Conservation (phyloP, 2,329 filamentous ascomycete genomes). For the Trichoderma harzianum region DNA sequence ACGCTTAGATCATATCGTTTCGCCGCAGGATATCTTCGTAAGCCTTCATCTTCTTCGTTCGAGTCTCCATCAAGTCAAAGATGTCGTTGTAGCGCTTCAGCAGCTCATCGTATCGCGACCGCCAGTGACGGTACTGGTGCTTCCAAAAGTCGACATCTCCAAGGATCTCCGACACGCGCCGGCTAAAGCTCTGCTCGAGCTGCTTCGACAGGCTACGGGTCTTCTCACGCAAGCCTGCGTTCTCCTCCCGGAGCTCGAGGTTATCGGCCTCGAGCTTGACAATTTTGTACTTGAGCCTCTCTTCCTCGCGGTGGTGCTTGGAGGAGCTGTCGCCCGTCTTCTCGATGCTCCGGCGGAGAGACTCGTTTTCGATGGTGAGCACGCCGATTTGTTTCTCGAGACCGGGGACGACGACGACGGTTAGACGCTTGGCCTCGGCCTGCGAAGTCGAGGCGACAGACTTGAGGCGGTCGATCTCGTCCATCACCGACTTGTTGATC, state of each 20-base stretch:
- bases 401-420: conserved; percentile 33
- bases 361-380: conserved; percentile 39
- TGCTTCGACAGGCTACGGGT: conserved; percentile 36
- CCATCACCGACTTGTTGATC: conserved; percentile 33
- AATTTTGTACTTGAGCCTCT: conserved; percentile 34
- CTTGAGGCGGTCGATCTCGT: conserved; percentile 35
- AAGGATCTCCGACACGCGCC: conserved; percentile 32
- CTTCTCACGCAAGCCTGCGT: conserved; percentile 33
- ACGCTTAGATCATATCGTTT: conserved; percentile 29
- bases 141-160: conserved; percentile 37
- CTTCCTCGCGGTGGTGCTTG: conserved; percentile 32
- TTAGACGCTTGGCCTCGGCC: conserved; percentile 34
- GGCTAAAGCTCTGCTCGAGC: conserved; percentile 30
- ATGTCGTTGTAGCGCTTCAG: conserved; percentile 30
- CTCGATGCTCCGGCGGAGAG: conserved; percentile 38
- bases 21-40: conserved; percentile 36
- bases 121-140: conserved; percentile 31
- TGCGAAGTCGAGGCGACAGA: conserved; percentile 35
- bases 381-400: conserved; percentile 37
- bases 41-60: conserved; percentile 32
- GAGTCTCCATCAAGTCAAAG: conserved; percentile 28
- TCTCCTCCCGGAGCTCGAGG: conserved; percentile 35
- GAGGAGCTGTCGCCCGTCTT: conserved; percentile 30
- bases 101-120: conserved; percentile 29
- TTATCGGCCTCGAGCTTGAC: conserved; percentile 37